Evolutionary conservation across 2,329 filamentous ascomycete species (phyloP), one percentile per base, ranked within the genome.

Genomic region (Ceratocystis huliohia): DNA sequence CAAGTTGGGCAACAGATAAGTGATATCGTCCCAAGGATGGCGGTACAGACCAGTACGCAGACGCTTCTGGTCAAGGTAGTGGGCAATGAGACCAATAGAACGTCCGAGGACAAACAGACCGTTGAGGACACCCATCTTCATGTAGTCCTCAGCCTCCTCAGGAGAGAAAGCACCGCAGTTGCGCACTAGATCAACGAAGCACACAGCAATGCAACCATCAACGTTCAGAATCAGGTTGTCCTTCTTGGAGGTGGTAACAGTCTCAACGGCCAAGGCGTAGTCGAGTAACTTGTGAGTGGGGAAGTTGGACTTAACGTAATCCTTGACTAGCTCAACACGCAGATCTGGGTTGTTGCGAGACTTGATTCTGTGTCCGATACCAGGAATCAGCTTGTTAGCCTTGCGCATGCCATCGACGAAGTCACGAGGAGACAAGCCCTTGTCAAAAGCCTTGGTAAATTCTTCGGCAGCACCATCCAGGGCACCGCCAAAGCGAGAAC

Each of bases 221-320:
- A 99, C 94, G 83, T 99, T 99, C 74, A 99, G 87, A 73, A 99
- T 99, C 72, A 99, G 86, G 84, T 97, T 99, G 82, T 99, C 94
- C 85, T 99, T 99, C 89, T 99, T 99, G 71, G 91, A 96, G 63
- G 94, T 99, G 66, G 94, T 99, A 70, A 99, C 94, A 10, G 89
- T 89, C 85, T 99, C 94, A 72, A 99, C 94, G 61, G 94, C 94
- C 75, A 99, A 86, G 71, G 94, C 94, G 78, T 96, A 99, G 82
- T 99, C 94, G 76, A 99, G 91, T 76, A 97, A 87, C 85, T 97
- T 97, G 84, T 89, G 91, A 81, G 81, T 92, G 73, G 94, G 91
- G 88, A 99, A 99, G 82, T 94, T 91, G 83, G 92, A 89, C 80
- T 92, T 84, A 75, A 96, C 94, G 78, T 94, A 99, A 80, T 99